Conservation (phyloP, 306 rosid species). For the Castanea sativa region DNA sequence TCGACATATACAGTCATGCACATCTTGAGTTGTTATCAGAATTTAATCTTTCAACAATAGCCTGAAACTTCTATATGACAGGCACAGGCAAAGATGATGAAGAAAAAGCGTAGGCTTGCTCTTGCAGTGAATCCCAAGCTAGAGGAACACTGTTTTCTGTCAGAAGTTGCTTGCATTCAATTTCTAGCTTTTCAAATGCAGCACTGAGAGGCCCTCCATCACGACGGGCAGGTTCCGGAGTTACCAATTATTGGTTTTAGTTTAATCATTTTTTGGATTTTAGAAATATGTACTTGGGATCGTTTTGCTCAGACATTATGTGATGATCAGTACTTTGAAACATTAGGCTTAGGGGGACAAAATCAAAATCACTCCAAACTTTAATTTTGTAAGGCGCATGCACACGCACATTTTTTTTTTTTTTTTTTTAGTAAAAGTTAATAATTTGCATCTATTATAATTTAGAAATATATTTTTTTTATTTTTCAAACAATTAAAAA, state of each 20-base stretch:
- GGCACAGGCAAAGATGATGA: constrained; percentile 34
- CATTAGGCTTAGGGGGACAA: too few relatives aligned
- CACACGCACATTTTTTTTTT: fast-evolving
- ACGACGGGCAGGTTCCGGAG: constrained; percentile 16
- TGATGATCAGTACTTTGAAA: too few relatives aligned
- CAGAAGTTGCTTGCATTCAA: constrained; percentile 53
- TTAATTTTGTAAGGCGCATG: too few relatives aligned
- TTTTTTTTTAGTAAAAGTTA: too few relatives aligned
- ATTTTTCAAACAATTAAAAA: too few relatives aligned
- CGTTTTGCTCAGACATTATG: too few relatives aligned
- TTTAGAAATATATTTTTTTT: too few relatives aligned
- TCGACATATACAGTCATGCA: constrained; percentile 49
- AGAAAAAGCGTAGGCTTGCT: constrained; percentile 11
- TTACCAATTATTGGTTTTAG: too few relatives aligned
- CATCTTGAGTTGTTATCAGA: constrained; percentile 46
- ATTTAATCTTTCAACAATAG: constrained; percentile 45
- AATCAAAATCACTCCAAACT: too few relatives aligned
- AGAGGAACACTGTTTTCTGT: constrained; percentile 35
- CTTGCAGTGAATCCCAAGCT: constrained; percentile 37
- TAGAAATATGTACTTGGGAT: too few relatives aligned
- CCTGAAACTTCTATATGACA: constrained; percentile 43
- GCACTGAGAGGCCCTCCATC: constrained; percentile 62
- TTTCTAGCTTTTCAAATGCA: constrained; percentile 68
- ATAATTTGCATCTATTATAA: too few relatives aligned
- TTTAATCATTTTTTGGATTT: too few relatives aligned